Percentiles rank a stretch among this genome's conserved stretches.
Conservation (phyloP, 331 rosid genomes). For the Spiraea crenata region DNA sequence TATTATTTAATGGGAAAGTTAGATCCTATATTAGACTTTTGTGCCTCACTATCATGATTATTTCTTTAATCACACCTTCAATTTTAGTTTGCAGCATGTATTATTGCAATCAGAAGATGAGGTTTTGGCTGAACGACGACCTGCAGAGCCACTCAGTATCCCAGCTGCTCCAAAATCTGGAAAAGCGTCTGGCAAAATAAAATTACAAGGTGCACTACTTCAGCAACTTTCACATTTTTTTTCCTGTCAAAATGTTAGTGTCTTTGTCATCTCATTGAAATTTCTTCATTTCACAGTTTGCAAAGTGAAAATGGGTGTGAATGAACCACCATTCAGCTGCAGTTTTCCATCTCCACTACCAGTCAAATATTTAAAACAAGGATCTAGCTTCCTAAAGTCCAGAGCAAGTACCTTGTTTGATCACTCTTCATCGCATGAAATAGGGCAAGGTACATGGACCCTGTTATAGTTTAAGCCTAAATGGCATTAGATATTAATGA, state of each 20-base stretch:
- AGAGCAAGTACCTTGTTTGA: slow-evolving; percentile 4
- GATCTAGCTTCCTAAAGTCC: slow-evolving; percentile 16
- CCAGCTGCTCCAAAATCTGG: slow-evolving; percentile 21
- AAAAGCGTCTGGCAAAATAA: slow-evolving; percentile 27
- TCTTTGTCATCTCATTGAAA: background rate
- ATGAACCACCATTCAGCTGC: slow-evolving; percentile 21
- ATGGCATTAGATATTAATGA: background rate
- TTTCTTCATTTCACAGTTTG: slow-evolving; percentile 24
- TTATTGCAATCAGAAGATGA: slow-evolving; percentile 36
- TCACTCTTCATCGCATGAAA: slow-evolving; percentile 15
- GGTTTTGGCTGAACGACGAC: slow-evolving; percentile 22
- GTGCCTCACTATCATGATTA: background rate
- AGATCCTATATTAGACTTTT: background rate
- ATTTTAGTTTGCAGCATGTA: slow-evolving; percentile 33
- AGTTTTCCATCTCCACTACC: slow-evolving; percentile 18
- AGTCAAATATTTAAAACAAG: slow-evolving; percentile 21
- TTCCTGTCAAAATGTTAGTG: background rate
- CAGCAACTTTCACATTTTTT: background rate
- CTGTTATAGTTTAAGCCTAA: background rate
- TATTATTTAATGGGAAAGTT: background rate
- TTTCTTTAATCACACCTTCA: background rate
- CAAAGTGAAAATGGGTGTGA: slow-evolving; percentile 30
- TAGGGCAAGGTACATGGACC: slow-evolving; percentile 28
- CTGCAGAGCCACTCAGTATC: slow-evolving; percentile 24
- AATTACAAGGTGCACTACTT: slow-evolving; percentile 31